Base-by-base conservation (phyloP, 2,329 filamentous ascomycete genomes). In the Clonostachys solani region DNA sequence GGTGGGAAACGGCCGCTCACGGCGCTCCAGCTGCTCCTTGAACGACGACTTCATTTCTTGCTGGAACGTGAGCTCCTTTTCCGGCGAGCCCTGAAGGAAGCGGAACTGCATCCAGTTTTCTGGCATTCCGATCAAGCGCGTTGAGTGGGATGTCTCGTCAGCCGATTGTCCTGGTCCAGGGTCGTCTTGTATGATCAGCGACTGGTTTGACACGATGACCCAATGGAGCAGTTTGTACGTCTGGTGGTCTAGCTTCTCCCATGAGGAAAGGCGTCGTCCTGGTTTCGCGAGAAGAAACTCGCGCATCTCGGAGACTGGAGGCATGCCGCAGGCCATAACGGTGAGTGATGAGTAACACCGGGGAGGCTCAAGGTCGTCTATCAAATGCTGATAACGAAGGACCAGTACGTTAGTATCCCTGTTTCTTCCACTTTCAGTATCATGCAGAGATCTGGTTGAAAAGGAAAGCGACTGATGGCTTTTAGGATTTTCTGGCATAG, bases 151-250 rank as follows among this genome's bases (percentile, higher is more conserved):
- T 29, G 9, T 9, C 6, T 10, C 23, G 23, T 29, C 23, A 10
- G 51, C 18, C 42, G 33, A 9, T 45, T 44, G 42, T n/a, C 36
- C 17, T 6, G 13, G 10, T 6, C 23, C 66, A 41, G 52, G 46
- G 10, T 85, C 81, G 13, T 94, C 84, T 54, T 92, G 84, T 42
- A 92, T 75, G 50, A 96, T 94, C 55, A 86, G 92, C 1, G 92
- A 92, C 42, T 89, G 77, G 57, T 96, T 96, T 0, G 91, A 95
- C 1, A 91, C 88, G 49, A 96, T 81, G 50, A 96, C 88, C 92
- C 92, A 96, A 44, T 88, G 79, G 17, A 96, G 68, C 1, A 95
- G 65, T 17, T 82, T 79, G 4, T 89, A 65, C 1, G 84, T 80
- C 7, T 87, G 78, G 3, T 81, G 78, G 1, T 84, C 79, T 10